Base-by-base conservation (phyloP, 106 monocot species). In the Vanilla planifolia region DNA sequence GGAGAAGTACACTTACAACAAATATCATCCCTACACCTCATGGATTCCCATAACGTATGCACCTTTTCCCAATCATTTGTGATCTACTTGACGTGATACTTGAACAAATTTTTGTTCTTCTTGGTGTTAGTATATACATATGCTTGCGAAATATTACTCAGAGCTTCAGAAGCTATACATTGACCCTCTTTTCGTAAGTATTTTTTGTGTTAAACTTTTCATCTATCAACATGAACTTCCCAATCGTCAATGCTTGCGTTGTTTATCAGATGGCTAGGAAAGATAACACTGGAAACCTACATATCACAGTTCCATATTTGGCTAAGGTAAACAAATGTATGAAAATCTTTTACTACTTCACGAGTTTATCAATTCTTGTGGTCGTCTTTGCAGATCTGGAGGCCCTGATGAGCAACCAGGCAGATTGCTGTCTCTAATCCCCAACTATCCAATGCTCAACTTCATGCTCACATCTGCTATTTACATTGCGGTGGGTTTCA, bases 291-390 rank as follows among this genome's bases (percentile, higher is more conserved):
- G 71, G 96, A 98, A 71, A 98, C 91, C 3, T 98, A 91, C 71
- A 92, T 98, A 71, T 88, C 88, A 33, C 96, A 98, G 75, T 79
- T 92, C 21, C 96, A 91, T 70, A 87, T 98, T 62, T 98, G 96
- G 87, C 77, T 98, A 15, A 91, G 91, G 96, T 98, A 48, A 53
- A 40, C 35, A 34, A 57, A 35, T 34, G 19, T 4, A 45, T 3
- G 10, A 56, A 33, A 57, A 9, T 8, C 2, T 9, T 34, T 9
- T 34, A 34, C 9, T 19, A 0, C 7, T 30, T 9, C 33, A 19
- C 32, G 36, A 28, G 20, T 10, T 22, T 65, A 4, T 66, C 20
- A 59, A 29, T 37, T 4, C 57, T 34, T 57, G 28, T 57, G 19
- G 10, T 57, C 57, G 7, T 57, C 17, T 34, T 75, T 80, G 58